Base-by-base conservation (phyloP, 345 rosid genomes). In the Firmiana major region DNA sequence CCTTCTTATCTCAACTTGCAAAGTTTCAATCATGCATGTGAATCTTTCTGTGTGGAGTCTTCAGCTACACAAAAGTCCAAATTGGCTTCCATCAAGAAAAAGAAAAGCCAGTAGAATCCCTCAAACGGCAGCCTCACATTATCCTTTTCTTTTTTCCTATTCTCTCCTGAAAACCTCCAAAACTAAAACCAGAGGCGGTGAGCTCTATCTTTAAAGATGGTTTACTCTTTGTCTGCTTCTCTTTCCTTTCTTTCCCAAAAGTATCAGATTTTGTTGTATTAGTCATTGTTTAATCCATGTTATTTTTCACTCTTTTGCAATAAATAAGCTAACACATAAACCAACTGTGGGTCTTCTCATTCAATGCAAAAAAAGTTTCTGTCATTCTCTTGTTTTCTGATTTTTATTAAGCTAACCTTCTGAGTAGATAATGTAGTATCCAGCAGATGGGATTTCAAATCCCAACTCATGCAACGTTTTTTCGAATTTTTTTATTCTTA, bases 41-140 rank as follows among this genome's bases (percentile, higher is more conserved):
- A 74, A 26, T 74, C 68, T 70, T 49, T 42, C 9, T 15, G 17
- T 46, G 26, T 16, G 15, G 40, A 74, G 70, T 75, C 70, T 63
- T 63, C 70, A 62, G 57, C 59, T 26, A 28, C 0, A 63, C 71
- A 48, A 63, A 31, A 63, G 71, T 63, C 78, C 78, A 75, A 63
- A 62, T 31, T 49, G 78, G 78, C 78, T 63, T 63, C 60, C 68
- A 46, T 75, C 71, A 31, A 9, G 15, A 45, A 75, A 16, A 74
- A 31, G n/a, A 59, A 48, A 22, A 63, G 70, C 70, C 78, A 17
- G 46, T 28, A 28, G 77, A 63, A 60, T 43, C 69, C 21, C 17
- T 46, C 22, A 58, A 57, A 28, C 38, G 16, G 69, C 68, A 43
- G 42, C 69, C 62, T 31, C 46, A 43, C 77, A 15, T 26, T 15